Percentiles rank a stretch among this genome's conserved stretches.
These are phyloP conservation scores for Cladosporium phlei DNA, from an alignment of 2,329 filamentous ascomycete species.

Conservation along the genomic window DNA sequence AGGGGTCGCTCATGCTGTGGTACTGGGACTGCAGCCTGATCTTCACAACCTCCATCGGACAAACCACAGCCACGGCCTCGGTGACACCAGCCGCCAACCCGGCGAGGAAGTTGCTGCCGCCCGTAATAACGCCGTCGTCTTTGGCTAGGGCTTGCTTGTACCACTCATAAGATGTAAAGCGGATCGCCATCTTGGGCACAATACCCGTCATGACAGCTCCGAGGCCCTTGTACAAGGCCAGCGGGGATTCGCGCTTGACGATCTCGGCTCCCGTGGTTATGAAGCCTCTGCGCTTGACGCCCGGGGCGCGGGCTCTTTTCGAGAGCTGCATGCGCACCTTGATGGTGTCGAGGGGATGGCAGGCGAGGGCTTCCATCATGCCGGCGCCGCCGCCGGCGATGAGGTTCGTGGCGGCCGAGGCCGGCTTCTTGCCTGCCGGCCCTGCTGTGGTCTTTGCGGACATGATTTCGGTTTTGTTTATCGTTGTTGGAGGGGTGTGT, in stretches of 20 bases:
- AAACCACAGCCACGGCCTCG: constrained; percentile 93
- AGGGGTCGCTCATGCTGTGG: constrained; percentile 94
- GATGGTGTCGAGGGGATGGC: constrained; percentile 94
- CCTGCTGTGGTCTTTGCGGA: constrained; percentile 55
- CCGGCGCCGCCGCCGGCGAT: constrained; percentile 94
- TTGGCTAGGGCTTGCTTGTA: constrained; percentile 78
- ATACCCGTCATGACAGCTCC: constrained; percentile 94
- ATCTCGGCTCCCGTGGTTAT: constrained; percentile 81
- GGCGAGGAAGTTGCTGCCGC: constrained; percentile 69
- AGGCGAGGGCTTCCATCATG: constrained; percentile 98
- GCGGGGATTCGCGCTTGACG: constrained; percentile 79
- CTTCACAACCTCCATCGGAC: constrained; percentile 99
- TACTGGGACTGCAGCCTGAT: constrained; percentile 97
- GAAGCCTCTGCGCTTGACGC: constrained; percentile 80
- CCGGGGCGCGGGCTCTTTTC: constrained; percentile 72
- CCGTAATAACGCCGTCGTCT: constrained; percentile 62
- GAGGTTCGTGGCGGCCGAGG: constrained; percentile 82
- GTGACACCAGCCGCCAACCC: constrained; percentile 90
- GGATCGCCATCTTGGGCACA: constrained; percentile 98
- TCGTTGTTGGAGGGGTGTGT: no score
- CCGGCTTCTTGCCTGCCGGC: constrained; percentile 64
- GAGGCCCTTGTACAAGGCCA: constrained; percentile 96
- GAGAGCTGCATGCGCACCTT: constrained; percentile 99
- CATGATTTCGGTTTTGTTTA: constrained; percentile 42
- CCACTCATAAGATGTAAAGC: constrained; percentile 93